A percentile compares a stretch with the other conserved stretches of the same genome.
These are phyloP conservation scores for Kalanchoe fedtschenkoi DNA, from an alignment of 164 flowering plant genomes.

Conservation along the genomic window DNA sequence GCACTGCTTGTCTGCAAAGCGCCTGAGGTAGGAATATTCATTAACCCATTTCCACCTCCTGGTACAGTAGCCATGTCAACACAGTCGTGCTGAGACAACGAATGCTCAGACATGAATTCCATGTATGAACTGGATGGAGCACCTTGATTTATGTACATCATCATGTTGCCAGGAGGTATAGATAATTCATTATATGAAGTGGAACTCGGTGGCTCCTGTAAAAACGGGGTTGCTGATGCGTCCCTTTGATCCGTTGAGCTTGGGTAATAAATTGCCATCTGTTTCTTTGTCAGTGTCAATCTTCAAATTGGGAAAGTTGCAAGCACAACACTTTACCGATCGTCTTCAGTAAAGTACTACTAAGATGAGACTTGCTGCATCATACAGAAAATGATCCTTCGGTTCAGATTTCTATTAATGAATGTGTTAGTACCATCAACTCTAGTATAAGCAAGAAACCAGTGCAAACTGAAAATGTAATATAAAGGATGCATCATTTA, in stretches of 20 bases:
- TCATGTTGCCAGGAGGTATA: not conserved
- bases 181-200: constrained; percentile 3
- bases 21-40: not conserved
- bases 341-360: not conserved
- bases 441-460: too few relatives aligned
- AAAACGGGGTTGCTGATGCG: constrained; percentile 8
- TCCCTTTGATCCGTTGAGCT: constrained; percentile 15
- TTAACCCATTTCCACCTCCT: not conserved
- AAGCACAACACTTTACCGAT: not conserved
- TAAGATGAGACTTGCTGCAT: not conserved
- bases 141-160: constrained; percentile 2
- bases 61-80: not conserved
- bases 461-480: not conserved
- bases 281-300: constrained; percentile 8
- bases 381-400: not conserved
- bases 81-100: constrained; percentile 2
- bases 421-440: too few relatives aligned
- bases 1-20: not conserved
- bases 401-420: not conserved
- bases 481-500: not conserved
- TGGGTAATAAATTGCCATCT: constrained; percentile 20
- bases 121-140: constrained; percentile 4
- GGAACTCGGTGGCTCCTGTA: not conserved
- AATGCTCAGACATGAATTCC: constrained; percentile 4
- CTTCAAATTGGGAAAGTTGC: not conserved